phyloP scores from a whole-genome alignment of 1,139 yeast species.

The Lodderomyces jiufengensis region DNA sequence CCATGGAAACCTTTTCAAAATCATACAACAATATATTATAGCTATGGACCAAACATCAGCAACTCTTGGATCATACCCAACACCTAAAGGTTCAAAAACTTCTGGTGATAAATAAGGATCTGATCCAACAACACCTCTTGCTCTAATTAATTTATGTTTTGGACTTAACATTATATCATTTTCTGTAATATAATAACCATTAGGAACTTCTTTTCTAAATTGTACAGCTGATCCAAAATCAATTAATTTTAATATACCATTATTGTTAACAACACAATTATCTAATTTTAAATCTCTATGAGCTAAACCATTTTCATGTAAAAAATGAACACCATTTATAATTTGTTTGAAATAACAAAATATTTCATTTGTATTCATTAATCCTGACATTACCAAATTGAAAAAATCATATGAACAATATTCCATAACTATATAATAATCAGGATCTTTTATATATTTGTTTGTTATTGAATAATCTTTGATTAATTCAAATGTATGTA shows the following conservation, averaged over 20 bases:
- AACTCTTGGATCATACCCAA: conserved; percentile 64
- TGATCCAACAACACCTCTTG: conserved; percentile 74
- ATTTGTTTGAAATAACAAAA: conserved; percentile 70
- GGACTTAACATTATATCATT: conserved; percentile 20
- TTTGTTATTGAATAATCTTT: conserved; percentile 22
- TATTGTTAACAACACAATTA: conserved; percentile 63
- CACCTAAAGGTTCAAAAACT: conserved; percentile 45
- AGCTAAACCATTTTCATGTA: conserved; percentile 68
- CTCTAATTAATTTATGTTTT: conserved; percentile 28
- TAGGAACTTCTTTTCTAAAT: conserved; percentile 39
- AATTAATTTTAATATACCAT: conserved; percentile 65
- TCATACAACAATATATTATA: conserved; percentile 73
- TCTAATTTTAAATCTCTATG: conserved; percentile 76
- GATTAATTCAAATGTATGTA: conserved; percentile 61
- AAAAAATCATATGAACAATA: conserved; percentile 74
- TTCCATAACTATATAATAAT: conserved; percentile 68
- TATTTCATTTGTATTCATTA: conserved; percentile 55
- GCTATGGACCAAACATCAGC: conserved; percentile 81
- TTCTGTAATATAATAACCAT: conserved; percentile 24
- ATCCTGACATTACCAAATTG: conserved; percentile 71
- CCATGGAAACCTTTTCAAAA: conserved; percentile 74
- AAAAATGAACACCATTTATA: conserved; percentile 53
- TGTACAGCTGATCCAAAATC: conserved; percentile 79
- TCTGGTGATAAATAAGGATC: conserved; percentile 84
- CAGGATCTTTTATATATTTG: conserved; percentile 34